phyloP scores from a whole-genome alignment of 2,329 filamentous ascomycete genomes.

The Fusarium mundagurra region DNA sequence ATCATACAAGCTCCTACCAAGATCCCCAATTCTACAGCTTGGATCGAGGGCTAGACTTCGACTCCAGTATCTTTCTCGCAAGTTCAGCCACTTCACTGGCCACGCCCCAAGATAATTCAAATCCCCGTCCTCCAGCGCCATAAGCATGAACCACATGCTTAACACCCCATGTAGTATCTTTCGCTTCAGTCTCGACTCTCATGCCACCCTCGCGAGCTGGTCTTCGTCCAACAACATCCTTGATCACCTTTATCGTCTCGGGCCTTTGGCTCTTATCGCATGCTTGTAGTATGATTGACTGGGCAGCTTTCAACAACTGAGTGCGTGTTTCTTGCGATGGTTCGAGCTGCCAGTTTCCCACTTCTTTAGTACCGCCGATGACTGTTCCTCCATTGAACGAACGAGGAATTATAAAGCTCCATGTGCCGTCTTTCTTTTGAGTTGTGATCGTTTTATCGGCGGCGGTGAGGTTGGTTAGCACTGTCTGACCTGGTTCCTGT shows the following conservation, averaged over 20 bases:
- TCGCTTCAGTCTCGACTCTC: conserved; percentile 48
- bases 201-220: conserved; percentile 59
- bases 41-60: not conserved
- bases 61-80: conserved; percentile 11
- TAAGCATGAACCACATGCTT: conserved; percentile 63
- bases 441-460: conserved; percentile 61
- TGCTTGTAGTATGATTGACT: conserved; percentile 22
- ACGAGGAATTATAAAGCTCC: conserved; percentile 71
- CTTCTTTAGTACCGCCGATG: conserved; percentile 73
- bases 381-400: conserved; percentile 71
- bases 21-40: conserved; percentile 11
- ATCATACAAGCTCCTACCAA: not conserved
- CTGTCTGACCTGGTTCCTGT: conserved; percentile 45
- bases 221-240: conserved; percentile 58
- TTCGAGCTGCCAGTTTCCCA: conserved; percentile 62
- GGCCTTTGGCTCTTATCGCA: not conserved
- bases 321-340: conserved; percentile 59
- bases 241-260: conserved; percentile 46
- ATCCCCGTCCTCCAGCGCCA: conserved; percentile 69
- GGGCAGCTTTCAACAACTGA: conserved; percentile 27
- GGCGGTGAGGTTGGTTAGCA: conserved; percentile 50
- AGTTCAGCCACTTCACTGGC: conserved; percentile 56
- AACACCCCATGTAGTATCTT: conserved; percentile 1
- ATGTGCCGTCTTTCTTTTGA: conserved; percentile 70
- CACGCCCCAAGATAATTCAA: conserved; percentile 69